Evolutionary conservation across 805 yeast genomes (phyloP), one percentile per base, ranked within the genome.

Genomic region (Lipomyces yamadae): DNA sequence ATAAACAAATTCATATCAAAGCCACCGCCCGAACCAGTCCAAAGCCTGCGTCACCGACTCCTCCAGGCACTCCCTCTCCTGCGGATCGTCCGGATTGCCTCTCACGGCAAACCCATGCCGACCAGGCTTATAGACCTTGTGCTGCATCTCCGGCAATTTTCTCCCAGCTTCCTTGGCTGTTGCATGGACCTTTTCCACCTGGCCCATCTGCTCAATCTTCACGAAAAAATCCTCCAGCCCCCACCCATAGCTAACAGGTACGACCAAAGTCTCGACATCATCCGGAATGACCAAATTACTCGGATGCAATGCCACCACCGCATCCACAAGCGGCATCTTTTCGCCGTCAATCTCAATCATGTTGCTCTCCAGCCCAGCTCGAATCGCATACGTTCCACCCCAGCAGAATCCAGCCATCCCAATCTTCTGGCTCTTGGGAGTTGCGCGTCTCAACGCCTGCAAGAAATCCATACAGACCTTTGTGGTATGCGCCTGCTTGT

Each of bases 351-450:
- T 52, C 34, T 52, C 34, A 6, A 52, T 52, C 30, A 52, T 52
- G 30, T 52, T 52, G 56, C 56, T 52, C 5, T 52, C 56, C 13
- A 30, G 32, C 56, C 34, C 56, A 2, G 56, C 56, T 52, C 56
- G 56, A 52, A 65, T 61, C 15, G 70, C 37, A 15, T 65, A 15
- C 57, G 64, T 69, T 13, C 65, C 70, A 24, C 72, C 72, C 72
- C 72, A 69, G 64, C 72, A 69, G 32, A 64, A 58, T 4, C 72
- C 72, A 59, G n/a, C 5, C 5, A 52, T 52, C 34, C 56, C 56
- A 52, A 52, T 52, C 56, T 7, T 52, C 56, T 52, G 56, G 56
- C 34, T 52, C 30, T 29, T 52, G 56, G 56, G 56, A 52, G 56
- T 52, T 29, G 56, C 56, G 56, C 56, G 56, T 52, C 56, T 52